Evolutionary conservation across 148 eudicot genomes (phyloP).

Genomic region (Rhododendron simsii): DNA sequence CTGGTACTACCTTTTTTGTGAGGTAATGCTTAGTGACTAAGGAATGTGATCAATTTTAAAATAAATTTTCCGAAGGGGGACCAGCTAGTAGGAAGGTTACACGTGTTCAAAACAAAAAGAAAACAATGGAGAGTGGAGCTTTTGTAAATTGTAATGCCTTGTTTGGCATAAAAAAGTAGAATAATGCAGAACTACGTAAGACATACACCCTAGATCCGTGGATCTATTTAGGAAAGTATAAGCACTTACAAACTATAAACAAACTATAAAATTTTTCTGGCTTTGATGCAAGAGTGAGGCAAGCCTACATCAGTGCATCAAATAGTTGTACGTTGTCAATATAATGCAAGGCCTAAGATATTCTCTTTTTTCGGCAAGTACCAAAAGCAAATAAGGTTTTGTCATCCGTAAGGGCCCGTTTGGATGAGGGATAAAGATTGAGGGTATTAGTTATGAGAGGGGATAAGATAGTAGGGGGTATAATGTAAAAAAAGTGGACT

Average conservation of each 20-base stretch:
- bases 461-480: too few species aligned
- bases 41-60: not conserved
- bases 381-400: not conserved
- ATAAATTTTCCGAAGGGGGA: not conserved
- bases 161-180: not conserved
- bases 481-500: too few species aligned
- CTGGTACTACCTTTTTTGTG: not conserved
- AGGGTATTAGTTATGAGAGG: too few species aligned
- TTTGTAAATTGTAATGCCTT: not conserved
- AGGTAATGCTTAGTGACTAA: conserved; percentile 25
- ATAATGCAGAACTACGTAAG: conserved; percentile 1
- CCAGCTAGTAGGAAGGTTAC: not conserved
- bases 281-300: not conserved
- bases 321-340: too few species aligned
- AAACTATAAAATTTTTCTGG: not conserved
- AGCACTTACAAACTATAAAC: not conserved
- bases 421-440: too few species aligned
- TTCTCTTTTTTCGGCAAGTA: not conserved
- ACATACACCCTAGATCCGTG: not conserved
- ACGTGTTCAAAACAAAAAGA: not conserved
- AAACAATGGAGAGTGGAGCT: not conserved
- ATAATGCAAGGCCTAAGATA: too few species aligned
- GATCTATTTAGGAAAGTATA: not conserved
- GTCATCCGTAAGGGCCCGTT: too few species aligned
- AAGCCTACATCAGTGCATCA: too few species aligned